These are phyloP conservation scores for Epichloe coenophiala DNA, from an alignment of 2,329 filamentous ascomycete species.

Conservation along the genomic window DNA sequence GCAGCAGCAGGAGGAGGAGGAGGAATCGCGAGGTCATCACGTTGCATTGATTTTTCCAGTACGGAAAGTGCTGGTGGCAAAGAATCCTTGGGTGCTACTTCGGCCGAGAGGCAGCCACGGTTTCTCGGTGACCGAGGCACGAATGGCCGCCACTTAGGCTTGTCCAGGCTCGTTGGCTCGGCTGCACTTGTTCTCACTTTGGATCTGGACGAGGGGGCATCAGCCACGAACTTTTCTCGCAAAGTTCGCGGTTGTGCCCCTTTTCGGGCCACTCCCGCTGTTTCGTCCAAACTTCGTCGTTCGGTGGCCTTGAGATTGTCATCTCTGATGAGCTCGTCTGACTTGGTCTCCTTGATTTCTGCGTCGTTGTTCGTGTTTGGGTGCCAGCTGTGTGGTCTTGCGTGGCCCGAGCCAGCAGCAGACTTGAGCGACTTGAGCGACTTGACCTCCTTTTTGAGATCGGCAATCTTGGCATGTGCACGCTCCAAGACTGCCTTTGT, in stretches of 20 bases:
- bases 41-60: constrained; percentile 12
- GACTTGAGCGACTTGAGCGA: constrained; percentile 30
- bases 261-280: constrained; percentile 5
- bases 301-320: neutral
- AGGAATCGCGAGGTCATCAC: constrained; percentile 3
- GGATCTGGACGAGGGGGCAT: constrained; percentile 10
- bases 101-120: constrained; percentile 22
- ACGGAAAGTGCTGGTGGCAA: constrained; percentile 15
- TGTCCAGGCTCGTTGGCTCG: constrained; percentile 16
- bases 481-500: constrained; percentile 40
- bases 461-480: constrained; percentile 42
- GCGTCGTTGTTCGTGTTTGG: constrained; percentile 6
- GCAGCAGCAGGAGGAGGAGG: constrained; percentile 1
- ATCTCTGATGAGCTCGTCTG: constrained; percentile 6
- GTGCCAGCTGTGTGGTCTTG: constrained; percentile 19
- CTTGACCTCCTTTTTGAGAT: constrained; percentile 41
- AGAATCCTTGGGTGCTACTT: constrained; percentile 15
- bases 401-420: constrained; percentile 7
- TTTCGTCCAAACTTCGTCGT: constrained; percentile 4
- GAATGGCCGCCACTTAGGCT: constrained; percentile 27
- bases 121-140: constrained; percentile 28
- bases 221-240: constrained; percentile 22
- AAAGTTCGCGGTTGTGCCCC: constrained; percentile 14
- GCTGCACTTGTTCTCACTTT: constrained; percentile 7
- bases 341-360: constrained; percentile 8